Evolutionary conservation across 345 rosid genomes (phyloP).

Genomic region (Brassica carinata): DNA sequence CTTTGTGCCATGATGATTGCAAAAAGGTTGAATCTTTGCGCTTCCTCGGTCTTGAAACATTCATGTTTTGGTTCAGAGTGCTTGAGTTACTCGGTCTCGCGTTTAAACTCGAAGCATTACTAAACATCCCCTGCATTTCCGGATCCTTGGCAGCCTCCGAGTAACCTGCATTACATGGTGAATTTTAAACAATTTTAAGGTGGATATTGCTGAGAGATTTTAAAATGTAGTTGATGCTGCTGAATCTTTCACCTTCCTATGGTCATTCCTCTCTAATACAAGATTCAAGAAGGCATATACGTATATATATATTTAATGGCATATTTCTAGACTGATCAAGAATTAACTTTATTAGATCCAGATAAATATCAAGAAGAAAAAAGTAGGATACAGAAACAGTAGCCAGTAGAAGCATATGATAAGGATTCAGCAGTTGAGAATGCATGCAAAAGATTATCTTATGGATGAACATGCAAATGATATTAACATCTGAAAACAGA

Average conservation of each 20-base stretch:
- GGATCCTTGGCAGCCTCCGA: background rate
- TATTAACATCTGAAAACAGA: constrained; percentile 19
- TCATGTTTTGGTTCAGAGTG: constrained; percentile 14
- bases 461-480: constrained; percentile 15
- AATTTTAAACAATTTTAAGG: background rate
- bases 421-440: background rate
- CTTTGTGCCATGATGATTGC: constrained; percentile 24
- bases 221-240: constrained; percentile 1
- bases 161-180: background rate
- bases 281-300: background rate
- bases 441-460: constrained; percentile 18
- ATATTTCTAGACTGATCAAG: background rate
- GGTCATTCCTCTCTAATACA: background rate
- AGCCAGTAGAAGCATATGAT: background rate
- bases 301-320: background rate
- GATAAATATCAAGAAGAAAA: too few relatives aligned
- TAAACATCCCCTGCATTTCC: background rate
- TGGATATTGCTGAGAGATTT: background rate
- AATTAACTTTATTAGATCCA: background rate
- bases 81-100: background rate
- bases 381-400: background rate
- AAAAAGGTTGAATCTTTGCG: constrained; percentile 16
- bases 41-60: constrained; percentile 9
- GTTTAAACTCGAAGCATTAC: background rate
- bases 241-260: background rate